phyloP scores from a whole-genome alignment of 768 basidiomycete genomes.

The Rubroboletus satanas region DNA sequence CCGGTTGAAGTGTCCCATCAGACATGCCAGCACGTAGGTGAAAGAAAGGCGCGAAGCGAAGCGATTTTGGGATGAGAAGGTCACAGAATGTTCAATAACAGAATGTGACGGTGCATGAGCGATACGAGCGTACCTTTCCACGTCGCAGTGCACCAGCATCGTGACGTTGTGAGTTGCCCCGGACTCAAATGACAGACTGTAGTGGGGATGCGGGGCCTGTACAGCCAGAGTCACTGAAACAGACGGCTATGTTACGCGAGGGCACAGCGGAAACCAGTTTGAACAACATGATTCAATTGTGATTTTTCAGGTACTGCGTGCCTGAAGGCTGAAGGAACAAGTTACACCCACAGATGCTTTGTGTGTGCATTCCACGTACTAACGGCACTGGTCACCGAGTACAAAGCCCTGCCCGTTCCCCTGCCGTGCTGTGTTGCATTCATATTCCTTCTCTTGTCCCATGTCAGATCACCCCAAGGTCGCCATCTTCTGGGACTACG shows the following conservation, averaged over 20 bases:
- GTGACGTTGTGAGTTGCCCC: neutral
- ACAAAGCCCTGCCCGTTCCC: conserved; percentile 18
- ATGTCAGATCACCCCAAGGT: conserved; percentile 38
- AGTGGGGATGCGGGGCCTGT: neutral
- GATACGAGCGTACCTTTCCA: conserved; percentile 69
- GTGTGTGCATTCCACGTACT: conserved; percentile 12
- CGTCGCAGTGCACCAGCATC: conserved; percentile 71
- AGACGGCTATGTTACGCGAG: neutral
- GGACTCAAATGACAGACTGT: neutral
- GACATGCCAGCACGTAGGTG: neutral
- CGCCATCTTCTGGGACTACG: conserved; percentile 42
- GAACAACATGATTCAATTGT: too few species aligned
- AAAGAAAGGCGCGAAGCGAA: neutral
- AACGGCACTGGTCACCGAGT: conserved; percentile 9
- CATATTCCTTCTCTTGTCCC: conserved; percentile 12
- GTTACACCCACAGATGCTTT: neutral
- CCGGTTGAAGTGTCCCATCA: neutral
- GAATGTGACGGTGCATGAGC: conserved; percentile 2
- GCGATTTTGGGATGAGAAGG: neutral
- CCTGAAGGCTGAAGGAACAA: conserved; percentile 5
- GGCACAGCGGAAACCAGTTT: too few species aligned
- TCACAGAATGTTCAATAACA: neutral
- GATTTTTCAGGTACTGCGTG: neutral
- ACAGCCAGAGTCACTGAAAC: neutral
- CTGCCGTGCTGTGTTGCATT: conserved; percentile 5